Conservation (phyloP, 768 basidiomycete genomes). For the Ramaria sp. region DNA sequence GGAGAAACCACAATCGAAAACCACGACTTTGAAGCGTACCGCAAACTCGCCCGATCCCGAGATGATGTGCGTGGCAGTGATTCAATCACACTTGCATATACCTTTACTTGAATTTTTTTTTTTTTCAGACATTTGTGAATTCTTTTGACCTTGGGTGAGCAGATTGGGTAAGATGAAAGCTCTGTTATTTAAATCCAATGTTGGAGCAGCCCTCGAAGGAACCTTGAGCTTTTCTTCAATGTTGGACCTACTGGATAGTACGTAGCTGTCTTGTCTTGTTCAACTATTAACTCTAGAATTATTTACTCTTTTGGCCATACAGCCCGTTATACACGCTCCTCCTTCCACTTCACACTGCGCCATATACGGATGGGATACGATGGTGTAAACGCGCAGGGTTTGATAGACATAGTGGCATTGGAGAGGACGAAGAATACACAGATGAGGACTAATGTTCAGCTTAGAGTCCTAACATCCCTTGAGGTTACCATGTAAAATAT, state of each 20-base stretch:
- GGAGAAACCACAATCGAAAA: conserved; percentile 88
- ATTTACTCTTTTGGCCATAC: not conserved
- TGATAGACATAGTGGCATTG: conserved; percentile 47
- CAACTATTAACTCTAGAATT: not conserved
- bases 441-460: conserved; percentile 43
- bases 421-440: conserved; percentile 78
- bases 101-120: not conserved
- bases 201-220: conserved; percentile 37
- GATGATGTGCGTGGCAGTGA: conserved; percentile 42
- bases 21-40: conserved; percentile 78
- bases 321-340: conserved; percentile 69
- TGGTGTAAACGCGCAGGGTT: conserved; percentile 69
- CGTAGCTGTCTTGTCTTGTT: conserved; percentile 22
- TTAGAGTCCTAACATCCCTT: not conserved
- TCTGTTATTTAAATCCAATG: not conserved
- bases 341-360: conserved; percentile 66
- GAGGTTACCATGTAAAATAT: too few relatives aligned
- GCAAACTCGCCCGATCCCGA: conserved; percentile 51
- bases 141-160: conserved; percentile 81
- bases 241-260: conserved; percentile 72
- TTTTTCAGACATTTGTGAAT: conserved; percentile 63
- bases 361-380: conserved; percentile 73
- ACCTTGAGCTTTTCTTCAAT: conserved; percentile 83
- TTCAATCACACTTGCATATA: not conserved
- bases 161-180: not conserved